Base-by-base conservation (phyloP, 768 basidiomycete genomes). In the Neoboletus brunneissimus region DNA sequence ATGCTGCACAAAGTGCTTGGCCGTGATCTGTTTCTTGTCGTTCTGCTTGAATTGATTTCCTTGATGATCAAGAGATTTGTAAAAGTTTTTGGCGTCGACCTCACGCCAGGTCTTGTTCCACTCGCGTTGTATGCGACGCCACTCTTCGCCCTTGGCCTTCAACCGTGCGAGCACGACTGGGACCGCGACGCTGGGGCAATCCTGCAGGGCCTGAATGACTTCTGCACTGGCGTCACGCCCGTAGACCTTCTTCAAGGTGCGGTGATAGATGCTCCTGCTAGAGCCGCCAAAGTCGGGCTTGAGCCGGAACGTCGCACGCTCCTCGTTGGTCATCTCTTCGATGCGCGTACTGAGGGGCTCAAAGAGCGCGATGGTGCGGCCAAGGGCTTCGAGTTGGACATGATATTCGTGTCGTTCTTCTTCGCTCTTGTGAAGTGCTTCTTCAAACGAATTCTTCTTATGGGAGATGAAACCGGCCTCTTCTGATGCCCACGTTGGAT, bases 391-490 rank as follows among this genome's bases (percentile, higher is more conserved):
- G 41, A 99, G 83, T 64, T 95, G 91, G 57, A 95, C 94, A 64
- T 97, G 94, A 70, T 93, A 98, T 73, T 98, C 96, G 73, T 98
- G 94, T 29, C 97, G 86, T 72, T 99, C 97, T 72, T 99, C 96
- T 72, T 99, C 97, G 65, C 93, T 89, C 74, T 93, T 93, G 76
- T 98, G 94, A 54, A 98, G 78, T 0, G 91, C 90, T 67, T 98
- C 96, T 72, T 99, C 97, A 70, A 89, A 98, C 6, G 85, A 81
- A 68, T 98, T 99, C 78, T 98, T 98, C 79, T 97, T 96, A 72
- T 98, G 92, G 7, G 95, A 81, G 60, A 93, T 84, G 64, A 97
- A 97, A 11, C 92, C 94, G 1, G 94, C 85, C 68, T 96, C 94
- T 69, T 98, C 96, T 22, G 94, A 95, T 10, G 94, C 94, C 92